Percentiles rank a stretch among this genome's conserved stretches.
phyloP scores from a whole-genome alignment of 176 grass and related monocot genomes.

The Oryza meridionalis region DNA sequence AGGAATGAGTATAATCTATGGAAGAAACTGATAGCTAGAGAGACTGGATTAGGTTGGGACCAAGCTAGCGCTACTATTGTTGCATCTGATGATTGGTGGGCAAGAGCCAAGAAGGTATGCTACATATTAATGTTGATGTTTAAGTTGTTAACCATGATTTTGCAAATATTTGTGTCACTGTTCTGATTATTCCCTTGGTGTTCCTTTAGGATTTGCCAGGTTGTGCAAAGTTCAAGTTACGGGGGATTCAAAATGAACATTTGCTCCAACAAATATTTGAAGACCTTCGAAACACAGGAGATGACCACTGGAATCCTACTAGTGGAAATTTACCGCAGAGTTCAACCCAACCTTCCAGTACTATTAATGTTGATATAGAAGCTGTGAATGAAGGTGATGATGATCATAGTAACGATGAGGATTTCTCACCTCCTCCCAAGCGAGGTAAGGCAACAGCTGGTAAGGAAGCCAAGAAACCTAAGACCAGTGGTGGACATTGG shows the following conservation, averaged over 20 bases:
- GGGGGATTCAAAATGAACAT: background rate
- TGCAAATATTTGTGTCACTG: background rate
- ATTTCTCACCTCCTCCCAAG: background rate
- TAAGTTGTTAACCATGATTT: background rate
- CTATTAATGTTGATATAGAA: background rate
- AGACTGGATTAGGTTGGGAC: background rate
- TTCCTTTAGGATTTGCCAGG: no score
- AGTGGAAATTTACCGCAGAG: background rate
- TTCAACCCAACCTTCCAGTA: no score
- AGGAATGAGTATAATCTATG: background rate
- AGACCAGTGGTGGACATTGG: no score
- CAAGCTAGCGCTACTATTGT: background rate
- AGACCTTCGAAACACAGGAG: background rate
- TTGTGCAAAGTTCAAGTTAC: background rate
- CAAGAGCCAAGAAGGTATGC: background rate
- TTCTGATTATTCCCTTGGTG: no score
- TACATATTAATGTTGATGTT: background rate
- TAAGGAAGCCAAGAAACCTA: background rate
- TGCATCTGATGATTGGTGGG: no score
- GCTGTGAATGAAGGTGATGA: no score
- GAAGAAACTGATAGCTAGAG: background rate
- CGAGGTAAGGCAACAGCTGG: background rate
- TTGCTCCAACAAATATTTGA: background rate
- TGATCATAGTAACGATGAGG: background rate
- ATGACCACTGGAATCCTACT: background rate